Percentiles rank a stretch among this genome's conserved stretches.
These are phyloP conservation scores for Tetrapisispora pingtungensis DNA, from an alignment of 805 yeast species.

Conservation along the genomic window DNA sequence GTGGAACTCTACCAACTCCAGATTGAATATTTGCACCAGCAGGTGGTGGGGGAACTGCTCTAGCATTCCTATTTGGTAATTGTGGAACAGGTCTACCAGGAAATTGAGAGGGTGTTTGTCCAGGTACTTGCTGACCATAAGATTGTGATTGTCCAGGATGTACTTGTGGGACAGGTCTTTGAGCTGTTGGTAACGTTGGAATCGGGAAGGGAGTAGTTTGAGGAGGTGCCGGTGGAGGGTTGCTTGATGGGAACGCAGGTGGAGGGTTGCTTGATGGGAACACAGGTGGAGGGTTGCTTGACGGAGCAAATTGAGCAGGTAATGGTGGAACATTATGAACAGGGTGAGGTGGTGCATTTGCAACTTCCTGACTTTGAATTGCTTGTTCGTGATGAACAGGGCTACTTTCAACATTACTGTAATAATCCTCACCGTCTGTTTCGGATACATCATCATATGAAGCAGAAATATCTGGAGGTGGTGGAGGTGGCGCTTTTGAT, in stretches of 20 bases:
- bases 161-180: slow-evolving; percentile 4
- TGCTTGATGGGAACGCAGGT: background rate
- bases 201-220: slow-evolving; percentile 1
- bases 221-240: slow-evolving; percentile 4
- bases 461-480: slow-evolving; percentile 30
- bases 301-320: slow-evolving; percentile 9
- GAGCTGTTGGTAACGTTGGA: slow-evolving; percentile 4
- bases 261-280: background rate
- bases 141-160: slow-evolving; percentile 4
- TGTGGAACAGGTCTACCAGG: slow-evolving; percentile 15
- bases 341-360: slow-evolving; percentile 8
- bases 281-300: background rate
- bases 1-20: slow-evolving; percentile 6
- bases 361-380: slow-evolving; percentile 12
- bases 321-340: slow-evolving; percentile 20
- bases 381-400: slow-evolving; percentile 10
- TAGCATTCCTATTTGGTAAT: slow-evolving; percentile 9
- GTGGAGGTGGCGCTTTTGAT: slow-evolving; percentile 36
- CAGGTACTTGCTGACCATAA: slow-evolving; percentile 6
- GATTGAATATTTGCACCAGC: slow-evolving; percentile 3
- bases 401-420: slow-evolving; percentile 11
- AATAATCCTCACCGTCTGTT: slow-evolving; percentile 6
- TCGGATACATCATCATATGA: slow-evolving; percentile 8
- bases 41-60: slow-evolving; percentile 7
- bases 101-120: slow-evolving; percentile 1